Conservation (phyloP, 352 stramenopile species). For the Lagenidium giganteum region DNA sequence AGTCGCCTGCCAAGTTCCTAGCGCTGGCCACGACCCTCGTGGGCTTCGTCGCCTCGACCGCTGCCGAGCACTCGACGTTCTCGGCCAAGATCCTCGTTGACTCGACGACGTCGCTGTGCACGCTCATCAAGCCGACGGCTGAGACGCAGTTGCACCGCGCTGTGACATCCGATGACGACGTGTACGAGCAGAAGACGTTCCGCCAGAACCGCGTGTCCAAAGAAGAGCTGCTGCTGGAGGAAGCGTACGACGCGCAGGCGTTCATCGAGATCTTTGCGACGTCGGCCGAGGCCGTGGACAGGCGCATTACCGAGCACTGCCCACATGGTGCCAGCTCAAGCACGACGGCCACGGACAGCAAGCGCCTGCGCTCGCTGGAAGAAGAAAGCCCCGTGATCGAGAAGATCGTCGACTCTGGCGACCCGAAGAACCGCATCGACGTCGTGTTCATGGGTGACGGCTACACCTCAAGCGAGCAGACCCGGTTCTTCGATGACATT, state of each 20-base stretch:
- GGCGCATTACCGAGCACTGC: slow-evolving; percentile 10
- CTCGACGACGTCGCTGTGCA: slow-evolving; percentile 1
- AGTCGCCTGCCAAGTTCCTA: no score
- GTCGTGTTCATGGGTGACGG: slow-evolving; percentile 43
- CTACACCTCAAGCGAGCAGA: slow-evolving; percentile 23
- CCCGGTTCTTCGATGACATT: slow-evolving; percentile 30
- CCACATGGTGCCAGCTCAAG: no score
- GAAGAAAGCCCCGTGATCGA: slow-evolving; percentile 3
- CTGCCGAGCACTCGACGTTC: not conserved
- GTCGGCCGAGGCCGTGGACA: not conserved
- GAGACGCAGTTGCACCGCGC: slow-evolving; percentile 2
- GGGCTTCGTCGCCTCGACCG: not conserved
- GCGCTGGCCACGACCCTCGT: no score
- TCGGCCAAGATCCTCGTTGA: slow-evolving; percentile 9
- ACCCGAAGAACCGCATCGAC: slow-evolving; percentile 30
- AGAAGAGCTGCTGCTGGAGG: not conserved
- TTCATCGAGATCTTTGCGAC: slow-evolving; percentile 2
- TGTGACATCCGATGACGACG: not conserved
- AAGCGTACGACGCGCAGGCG: not conserved
- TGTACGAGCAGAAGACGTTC: not conserved
- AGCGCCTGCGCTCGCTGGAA: no score
- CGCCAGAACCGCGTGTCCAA: slow-evolving; percentile 1
- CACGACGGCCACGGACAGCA: no score
- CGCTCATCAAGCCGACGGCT: slow-evolving; percentile 1
- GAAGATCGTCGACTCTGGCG: slow-evolving; percentile 27